Percentiles rank a stretch among this genome's conserved stretches.
phyloP scores from a whole-genome alignment of 1,284 basidiomycete species.

The Phlebopus sp. region DNA sequence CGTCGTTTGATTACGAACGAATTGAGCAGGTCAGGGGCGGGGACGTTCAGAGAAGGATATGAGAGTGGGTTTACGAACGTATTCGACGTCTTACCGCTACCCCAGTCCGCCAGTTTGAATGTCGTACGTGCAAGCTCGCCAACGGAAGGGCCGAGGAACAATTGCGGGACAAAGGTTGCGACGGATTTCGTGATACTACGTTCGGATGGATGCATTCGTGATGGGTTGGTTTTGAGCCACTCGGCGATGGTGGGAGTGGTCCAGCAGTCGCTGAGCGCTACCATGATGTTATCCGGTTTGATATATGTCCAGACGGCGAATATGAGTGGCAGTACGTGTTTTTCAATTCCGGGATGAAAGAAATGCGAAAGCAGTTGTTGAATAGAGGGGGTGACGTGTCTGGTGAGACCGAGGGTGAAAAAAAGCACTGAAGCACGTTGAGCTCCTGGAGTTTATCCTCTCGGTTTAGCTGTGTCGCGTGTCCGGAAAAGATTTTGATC shows the following conservation, averaged over 20 bases:
- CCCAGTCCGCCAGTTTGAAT: conserved; percentile 32
- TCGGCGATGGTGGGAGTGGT: conserved; percentile 15
- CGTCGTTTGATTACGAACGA: conserved; percentile 9
- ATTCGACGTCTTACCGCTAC: conserved; percentile 30
- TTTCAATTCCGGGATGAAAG: conserved; percentile 20
- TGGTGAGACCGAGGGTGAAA: too few relatives aligned
- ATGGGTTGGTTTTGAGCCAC: conserved; percentile 17
- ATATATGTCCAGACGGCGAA: too few relatives aligned
- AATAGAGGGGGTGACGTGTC: too few relatives aligned
- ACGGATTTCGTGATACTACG: conserved; percentile 19
- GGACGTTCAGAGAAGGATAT: neutral
- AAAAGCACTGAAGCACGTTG: conserved; percentile 19
- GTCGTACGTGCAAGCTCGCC: conserved; percentile 23
- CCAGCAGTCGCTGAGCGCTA: conserved; percentile 1
- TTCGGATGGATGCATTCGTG: conserved; percentile 26
- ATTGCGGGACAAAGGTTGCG: conserved; percentile 26
- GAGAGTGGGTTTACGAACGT: too few relatives aligned
- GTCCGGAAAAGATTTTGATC: conserved; percentile 31
- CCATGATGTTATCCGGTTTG: conserved; percentile 31
- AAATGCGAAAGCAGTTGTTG: conserved; percentile 25
- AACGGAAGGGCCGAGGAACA: conserved; percentile 27
- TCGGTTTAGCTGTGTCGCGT: conserved; percentile 21
- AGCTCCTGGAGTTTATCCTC: conserved; percentile 23
- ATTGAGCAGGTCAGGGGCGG: conserved; percentile 14
- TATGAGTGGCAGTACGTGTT: too few relatives aligned